Evolutionary conservation across 495 filamentous ascomycete species (phyloP).

Genomic region (Cercophora scortea): DNA sequence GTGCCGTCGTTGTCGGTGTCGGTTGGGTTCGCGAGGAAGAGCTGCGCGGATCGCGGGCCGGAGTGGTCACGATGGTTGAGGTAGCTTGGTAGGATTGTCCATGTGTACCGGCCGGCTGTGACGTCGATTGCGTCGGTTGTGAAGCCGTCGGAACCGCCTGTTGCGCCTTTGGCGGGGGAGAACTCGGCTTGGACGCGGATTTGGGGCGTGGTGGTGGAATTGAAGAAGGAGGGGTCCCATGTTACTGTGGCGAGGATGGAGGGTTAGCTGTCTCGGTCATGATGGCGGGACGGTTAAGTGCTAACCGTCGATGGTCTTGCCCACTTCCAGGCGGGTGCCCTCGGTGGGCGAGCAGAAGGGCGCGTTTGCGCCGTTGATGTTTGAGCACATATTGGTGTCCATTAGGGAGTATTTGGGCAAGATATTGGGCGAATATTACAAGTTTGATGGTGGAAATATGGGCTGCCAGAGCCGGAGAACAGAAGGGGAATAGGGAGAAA

Average conservation of each 20-base stretch:
- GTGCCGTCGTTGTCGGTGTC: background rate
- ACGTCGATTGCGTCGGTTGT: background rate
- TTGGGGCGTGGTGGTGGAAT: background rate
- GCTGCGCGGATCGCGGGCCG: background rate
- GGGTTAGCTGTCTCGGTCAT: background rate
- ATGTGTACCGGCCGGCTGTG: background rate
- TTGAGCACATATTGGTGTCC: background rate
- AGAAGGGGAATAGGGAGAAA: background rate
- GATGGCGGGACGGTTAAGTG: background rate
- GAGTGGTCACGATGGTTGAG: background rate
- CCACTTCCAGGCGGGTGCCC: background rate
- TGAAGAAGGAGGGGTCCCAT: slow-evolving; percentile 4
- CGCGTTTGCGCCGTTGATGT: background rate
- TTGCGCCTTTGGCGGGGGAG: background rate
- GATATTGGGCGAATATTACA: background rate
- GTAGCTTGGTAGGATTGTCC: background rate
- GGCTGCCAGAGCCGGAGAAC: background rate
- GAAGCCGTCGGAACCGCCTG: slow-evolving; percentile 1
- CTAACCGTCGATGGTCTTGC: background rate
- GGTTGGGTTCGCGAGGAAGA: background rate
- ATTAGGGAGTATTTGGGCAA: too few relatives aligned
- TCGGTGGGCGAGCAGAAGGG: slow-evolving; percentile 1
- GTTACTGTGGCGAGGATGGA: background rate
- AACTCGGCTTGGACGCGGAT: background rate
- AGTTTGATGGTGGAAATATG: background rate